Evolutionary conservation across 2,329 filamentous ascomycete species (phyloP), one percentile per base, ranked within the genome.

Genomic region (Sarocladium brachiariae): DNA sequence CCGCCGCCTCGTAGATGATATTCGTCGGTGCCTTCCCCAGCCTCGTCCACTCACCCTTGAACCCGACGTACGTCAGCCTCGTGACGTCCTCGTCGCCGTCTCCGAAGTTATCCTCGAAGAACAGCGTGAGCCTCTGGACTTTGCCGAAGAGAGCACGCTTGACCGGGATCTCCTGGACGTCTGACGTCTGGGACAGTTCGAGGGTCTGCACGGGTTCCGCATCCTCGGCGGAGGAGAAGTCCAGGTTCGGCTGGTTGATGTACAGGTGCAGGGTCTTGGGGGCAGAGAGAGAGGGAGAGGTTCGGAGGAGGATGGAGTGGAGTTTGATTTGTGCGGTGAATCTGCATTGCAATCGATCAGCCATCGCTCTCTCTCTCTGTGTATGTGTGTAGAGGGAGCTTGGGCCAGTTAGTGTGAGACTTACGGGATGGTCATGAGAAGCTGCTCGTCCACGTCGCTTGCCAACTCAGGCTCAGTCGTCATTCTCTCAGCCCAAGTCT

Each of bases 271-370:
- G 74, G 2, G 89, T 96, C 55, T 80, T 80, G 2, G 93, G 93
- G 2, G 90, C 89, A 21, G 78, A 81, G 50, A 73, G 65, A 7
- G 83, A 81, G 37, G 81, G 74, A 1, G 87, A 89, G 2, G 89
- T 88, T 63, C 92, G 89, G 53, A 99, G 70, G 21, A 96, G 77
- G 63, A 99, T 83, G 23, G 87, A 84, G 70, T 97, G 91, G 1
- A 99, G 83, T 63, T 95, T 95, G 53, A 96, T 83, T 68, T 96
- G 91, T 45, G 88, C 91, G 1, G 90, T 91, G 71, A 99, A 99
- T 2, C 89, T 95, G 56, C 51, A n/a, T 50, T 25, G 14, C 35
- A 8, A 23, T n/a, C n/a, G n/a, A n/a, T n/a, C n/a, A n/a, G n/a
- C n/a, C n/a, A n/a, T n/a, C n/a, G n/a, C n/a, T n/a, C n/a, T n/a